Conservation (phyloP, 768 basidiomycete genomes). For the Mycena leptocephala region DNA sequence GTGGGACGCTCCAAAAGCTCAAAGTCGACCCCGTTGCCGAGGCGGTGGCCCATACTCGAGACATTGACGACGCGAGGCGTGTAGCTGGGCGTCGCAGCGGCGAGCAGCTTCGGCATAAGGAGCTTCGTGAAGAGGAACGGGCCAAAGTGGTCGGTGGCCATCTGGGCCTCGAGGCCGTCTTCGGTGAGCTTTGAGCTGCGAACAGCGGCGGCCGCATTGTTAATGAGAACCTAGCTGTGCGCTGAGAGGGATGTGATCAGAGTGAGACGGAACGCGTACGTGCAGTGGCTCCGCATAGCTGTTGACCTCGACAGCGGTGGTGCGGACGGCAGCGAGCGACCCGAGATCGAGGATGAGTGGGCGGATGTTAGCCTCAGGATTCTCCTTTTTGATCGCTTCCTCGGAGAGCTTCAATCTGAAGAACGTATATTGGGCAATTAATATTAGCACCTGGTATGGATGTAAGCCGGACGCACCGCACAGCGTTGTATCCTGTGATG, state of each 20-base stretch:
- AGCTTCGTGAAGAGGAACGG: slow-evolving; percentile 25
- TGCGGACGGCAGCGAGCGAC: not conserved
- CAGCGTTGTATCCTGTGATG: slow-evolving; percentile 9
- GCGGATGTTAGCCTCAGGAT: not conserved
- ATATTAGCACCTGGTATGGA: no score
- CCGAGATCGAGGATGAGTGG: not conserved
- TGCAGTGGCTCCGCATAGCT: not conserved
- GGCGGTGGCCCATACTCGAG: not conserved
- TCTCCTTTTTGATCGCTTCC: not conserved
- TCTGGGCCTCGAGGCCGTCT: slow-evolving; percentile 3
- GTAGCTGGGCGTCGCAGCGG: not conserved
- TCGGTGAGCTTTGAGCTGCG: not conserved
- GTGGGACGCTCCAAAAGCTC: not conserved
- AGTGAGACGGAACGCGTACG: not conserved
- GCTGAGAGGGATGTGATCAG: not conserved
- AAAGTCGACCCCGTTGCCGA: not conserved
- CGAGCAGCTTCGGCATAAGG: not conserved
- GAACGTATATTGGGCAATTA: no score
- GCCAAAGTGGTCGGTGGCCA: slow-evolving; percentile 5
- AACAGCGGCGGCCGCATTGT: slow-evolving; percentile 3
- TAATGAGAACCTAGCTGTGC: slow-evolving; percentile 6
- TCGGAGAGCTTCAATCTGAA: not conserved
- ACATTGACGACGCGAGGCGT: slow-evolving; percentile 13
- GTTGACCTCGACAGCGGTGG: not conserved
- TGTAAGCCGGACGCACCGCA: no score